phyloP scores from a whole-genome alignment of 2,329 filamentous ascomycete genomes.

The Tothia fuscella region DNA sequence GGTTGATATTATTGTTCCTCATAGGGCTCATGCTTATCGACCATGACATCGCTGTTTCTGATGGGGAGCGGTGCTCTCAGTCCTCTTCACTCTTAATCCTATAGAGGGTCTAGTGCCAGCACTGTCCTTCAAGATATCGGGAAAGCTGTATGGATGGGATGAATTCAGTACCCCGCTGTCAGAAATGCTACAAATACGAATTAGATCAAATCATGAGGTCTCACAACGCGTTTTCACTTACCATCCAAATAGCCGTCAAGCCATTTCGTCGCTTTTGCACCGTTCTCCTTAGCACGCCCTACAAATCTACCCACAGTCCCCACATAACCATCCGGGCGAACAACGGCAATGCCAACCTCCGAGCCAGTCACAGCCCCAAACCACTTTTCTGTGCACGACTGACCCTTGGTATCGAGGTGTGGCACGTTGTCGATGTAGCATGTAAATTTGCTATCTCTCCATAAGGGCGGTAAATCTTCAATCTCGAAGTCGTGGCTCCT shows the following conservation, averaged over 20 bases:
- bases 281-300: conserved; percentile 17
- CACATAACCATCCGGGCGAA: conserved; percentile 64
- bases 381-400: conserved; percentile 46
- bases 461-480: conserved; percentile 46
- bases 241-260: conserved; percentile 40
- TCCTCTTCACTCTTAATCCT: too few relatives aligned
- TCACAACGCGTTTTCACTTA: too few relatives aligned
- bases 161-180: too few relatives aligned
- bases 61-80: too few relatives aligned
- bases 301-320: conserved; percentile 38
- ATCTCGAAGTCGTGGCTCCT: conserved; percentile 40
- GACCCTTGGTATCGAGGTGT: conserved; percentile 38
- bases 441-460: conserved; percentile 58
- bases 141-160: too few relatives aligned
- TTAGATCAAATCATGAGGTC: too few relatives aligned
- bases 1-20: too few relatives aligned
- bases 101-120: too few relatives aligned
- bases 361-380: conserved; percentile 44
- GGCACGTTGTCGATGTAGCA: conserved; percentile 59
- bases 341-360: conserved; percentile 53
- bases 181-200: too few relatives aligned
- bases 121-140: too few relatives aligned
- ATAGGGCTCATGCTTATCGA: too few relatives aligned
- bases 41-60: too few relatives aligned
- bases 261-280: conserved; percentile 29